Percentiles rank a stretch among this genome's conserved stretches.
Evolutionary conservation across 2,329 filamentous ascomycete species (phyloP).

Genomic region (Thermothelomyces thermophilus): DNA sequence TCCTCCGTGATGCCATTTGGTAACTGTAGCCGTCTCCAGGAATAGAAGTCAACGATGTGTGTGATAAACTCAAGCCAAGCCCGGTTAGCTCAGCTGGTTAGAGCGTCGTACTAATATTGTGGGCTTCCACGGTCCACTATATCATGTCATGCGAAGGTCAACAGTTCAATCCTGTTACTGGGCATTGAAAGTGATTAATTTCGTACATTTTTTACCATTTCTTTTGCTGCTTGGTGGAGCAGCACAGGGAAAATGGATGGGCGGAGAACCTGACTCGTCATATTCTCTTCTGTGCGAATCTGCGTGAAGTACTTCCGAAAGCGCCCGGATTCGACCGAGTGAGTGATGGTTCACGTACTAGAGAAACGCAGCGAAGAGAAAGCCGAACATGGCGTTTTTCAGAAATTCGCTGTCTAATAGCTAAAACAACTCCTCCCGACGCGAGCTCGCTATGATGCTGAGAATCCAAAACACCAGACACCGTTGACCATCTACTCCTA

Average conservation of each 20-base stretch:
- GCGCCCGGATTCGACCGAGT: too few species aligned
- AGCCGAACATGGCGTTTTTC: neutral
- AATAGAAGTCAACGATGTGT: too few species aligned
- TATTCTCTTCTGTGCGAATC: too few species aligned
- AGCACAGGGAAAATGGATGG: too few species aligned
- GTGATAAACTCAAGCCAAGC: slow-evolving; percentile 4
- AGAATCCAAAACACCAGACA: neutral
- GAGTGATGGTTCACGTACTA: too few species aligned
- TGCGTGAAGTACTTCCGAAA: too few species aligned
- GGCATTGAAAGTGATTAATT: slow-evolving; percentile 4
- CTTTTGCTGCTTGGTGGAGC: neutral
- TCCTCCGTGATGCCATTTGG: too few species aligned
- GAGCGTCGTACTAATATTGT: slow-evolving; percentile 23
- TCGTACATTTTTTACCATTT: slow-evolving; percentile 2
- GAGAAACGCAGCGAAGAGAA: too few species aligned
- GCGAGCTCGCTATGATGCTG: slow-evolving; percentile 2
- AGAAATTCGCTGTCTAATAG: neutral
- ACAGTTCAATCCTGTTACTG: slow-evolving; percentile 23
- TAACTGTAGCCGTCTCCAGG: too few species aligned
- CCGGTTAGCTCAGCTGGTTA: slow-evolving; percentile 23
- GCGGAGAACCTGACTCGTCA: too few species aligned
- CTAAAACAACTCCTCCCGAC: neutral
- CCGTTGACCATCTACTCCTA: slow-evolving; percentile 1
- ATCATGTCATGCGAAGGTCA: slow-evolving; percentile 20
- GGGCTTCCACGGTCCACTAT: neutral